phyloP scores from a whole-genome alignment of 2,329 filamentous ascomycete genomes.

The Penicillium frequentans region DNA sequence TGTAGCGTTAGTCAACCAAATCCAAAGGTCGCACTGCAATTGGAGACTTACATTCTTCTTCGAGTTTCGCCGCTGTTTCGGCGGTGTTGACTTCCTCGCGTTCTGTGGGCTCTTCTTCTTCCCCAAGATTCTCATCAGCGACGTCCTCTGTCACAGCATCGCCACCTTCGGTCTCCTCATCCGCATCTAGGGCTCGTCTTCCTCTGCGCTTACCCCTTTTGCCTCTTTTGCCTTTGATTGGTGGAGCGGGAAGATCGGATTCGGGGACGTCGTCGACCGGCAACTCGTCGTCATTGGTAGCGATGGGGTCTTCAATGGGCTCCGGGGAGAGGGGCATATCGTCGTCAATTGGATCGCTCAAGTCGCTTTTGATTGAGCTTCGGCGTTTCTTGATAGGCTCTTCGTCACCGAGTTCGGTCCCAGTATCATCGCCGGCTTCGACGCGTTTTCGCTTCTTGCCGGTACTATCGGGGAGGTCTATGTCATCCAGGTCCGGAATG shows the following conservation, averaged over 20 bases:
- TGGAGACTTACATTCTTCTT: conserved; percentile 52
- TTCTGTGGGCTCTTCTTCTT: conserved; percentile 51
- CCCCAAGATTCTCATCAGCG: conserved; percentile 50
- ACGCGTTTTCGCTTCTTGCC: conserved; percentile 45
- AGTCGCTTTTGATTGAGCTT: conserved; percentile 38
- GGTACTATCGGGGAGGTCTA: conserved; percentile 30
- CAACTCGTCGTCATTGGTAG: conserved; percentile 32
- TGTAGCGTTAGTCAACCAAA: background rate
- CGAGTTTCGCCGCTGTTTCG: conserved; percentile 48
- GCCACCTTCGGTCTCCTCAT: conserved; percentile 39
- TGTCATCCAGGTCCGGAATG: conserved; percentile 25
- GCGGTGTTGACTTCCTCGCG: conserved; percentile 48
- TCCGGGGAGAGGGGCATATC: conserved; percentile 36
- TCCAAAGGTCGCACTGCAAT: background rate
- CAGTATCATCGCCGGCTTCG: conserved; percentile 36
- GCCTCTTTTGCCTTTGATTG: conserved; percentile 40
- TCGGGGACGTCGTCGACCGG: conserved; percentile 34
- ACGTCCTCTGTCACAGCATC: conserved; percentile 44
- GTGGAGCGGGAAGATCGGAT: conserved; percentile 29
- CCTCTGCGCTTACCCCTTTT: conserved; percentile 50
- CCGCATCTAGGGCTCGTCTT: conserved; percentile 41
- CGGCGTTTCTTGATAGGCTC: conserved; percentile 44
- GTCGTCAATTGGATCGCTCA: conserved; percentile 37
- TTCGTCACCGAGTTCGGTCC: conserved; percentile 37
- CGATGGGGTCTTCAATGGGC: conserved; percentile 33